These are phyloP conservation scores for Fusarium sublunatum DNA, from an alignment of 2,329 filamentous ascomycete genomes.

Conservation along the genomic window DNA sequence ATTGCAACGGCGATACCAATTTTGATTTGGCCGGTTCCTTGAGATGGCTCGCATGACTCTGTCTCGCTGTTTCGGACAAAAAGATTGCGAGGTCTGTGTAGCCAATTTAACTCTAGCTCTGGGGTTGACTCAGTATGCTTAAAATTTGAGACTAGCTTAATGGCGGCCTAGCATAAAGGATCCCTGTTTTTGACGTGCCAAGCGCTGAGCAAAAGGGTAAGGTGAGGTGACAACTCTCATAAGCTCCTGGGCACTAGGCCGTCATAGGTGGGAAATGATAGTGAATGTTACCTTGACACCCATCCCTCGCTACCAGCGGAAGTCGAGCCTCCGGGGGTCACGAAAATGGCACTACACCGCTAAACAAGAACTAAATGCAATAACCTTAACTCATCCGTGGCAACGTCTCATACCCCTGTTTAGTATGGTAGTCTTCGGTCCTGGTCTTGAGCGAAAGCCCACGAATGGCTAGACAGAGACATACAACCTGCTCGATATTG, in stretches of 20 bases:
- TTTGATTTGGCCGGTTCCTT: not conserved
- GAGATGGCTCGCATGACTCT: not conserved
- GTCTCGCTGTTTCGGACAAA: not conserved
- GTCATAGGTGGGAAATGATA: not conserved
- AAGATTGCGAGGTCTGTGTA: not conserved
- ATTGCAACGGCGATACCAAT: not conserved
- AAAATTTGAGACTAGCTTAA: not conserved
- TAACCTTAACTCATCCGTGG: slow-evolving; percentile 7
- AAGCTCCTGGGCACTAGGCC: not conserved
- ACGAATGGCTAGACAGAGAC: slow-evolving; percentile 1
- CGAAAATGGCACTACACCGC: slow-evolving; percentile 11
- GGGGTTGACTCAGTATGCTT: not conserved
- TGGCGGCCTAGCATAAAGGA: not conserved
- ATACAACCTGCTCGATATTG: not conserved
- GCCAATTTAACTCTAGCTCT: not conserved
- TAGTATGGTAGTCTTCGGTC: not conserved
- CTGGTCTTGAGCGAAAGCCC: not conserved
- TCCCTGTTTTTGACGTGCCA: not conserved
- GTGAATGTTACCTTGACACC: not conserved
- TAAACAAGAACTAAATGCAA: not conserved
- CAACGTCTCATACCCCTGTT: not conserved
- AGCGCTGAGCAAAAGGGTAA: not conserved
- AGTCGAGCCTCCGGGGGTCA: slow-evolving; percentile 20
- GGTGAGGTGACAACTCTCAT: not conserved
- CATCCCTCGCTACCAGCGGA: slow-evolving; percentile 1